Conservation (phyloP, 257 asterid species). For the Craterostigma plantagineum region DNA sequence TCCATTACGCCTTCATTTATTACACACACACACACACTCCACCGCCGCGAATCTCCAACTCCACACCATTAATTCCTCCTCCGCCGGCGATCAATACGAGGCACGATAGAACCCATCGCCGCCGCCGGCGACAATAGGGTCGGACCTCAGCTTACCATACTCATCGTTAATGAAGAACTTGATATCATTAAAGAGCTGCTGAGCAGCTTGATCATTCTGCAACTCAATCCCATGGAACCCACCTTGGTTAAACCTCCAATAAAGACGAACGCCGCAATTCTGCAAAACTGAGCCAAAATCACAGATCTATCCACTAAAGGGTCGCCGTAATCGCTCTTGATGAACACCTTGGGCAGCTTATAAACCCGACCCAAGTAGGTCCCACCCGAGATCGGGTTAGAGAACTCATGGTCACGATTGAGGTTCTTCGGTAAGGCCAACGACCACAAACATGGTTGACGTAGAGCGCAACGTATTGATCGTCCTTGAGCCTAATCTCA, state of each 20-base stretch:
- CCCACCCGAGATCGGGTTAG: slow-evolving; percentile 8
- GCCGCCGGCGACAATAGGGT: no score
- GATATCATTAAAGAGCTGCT: slow-evolving; percentile 3
- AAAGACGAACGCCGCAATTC: neutral
- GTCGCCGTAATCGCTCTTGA: slow-evolving; percentile 3
- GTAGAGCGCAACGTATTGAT: slow-evolving; percentile 5
- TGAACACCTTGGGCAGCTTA: neutral
- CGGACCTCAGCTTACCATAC: no score
- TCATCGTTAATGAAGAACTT: no score
- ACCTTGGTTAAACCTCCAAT: neutral
- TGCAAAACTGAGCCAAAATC: slow-evolving; percentile 1
- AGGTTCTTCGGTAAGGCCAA: slow-evolving; percentile 8
- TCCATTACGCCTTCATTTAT: no score
- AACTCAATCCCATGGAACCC: slow-evolving; percentile 7
- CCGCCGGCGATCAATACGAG: no score
- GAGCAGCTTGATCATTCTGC: slow-evolving; percentile 2
- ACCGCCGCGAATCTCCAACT: no score
- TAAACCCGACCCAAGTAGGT: slow-evolving; percentile 6
- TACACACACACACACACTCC: no score
- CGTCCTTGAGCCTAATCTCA: slow-evolving; percentile 4
- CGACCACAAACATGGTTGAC: slow-evolving; percentile 10
- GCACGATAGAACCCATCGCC: no score
- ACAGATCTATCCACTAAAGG: slow-evolving; percentile 2
- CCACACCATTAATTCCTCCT: no score
- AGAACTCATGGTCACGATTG: slow-evolving; percentile 11